Conservation (phyloP, 768 basidiomycete species). For the Coprinopsis sp. region DNA sequence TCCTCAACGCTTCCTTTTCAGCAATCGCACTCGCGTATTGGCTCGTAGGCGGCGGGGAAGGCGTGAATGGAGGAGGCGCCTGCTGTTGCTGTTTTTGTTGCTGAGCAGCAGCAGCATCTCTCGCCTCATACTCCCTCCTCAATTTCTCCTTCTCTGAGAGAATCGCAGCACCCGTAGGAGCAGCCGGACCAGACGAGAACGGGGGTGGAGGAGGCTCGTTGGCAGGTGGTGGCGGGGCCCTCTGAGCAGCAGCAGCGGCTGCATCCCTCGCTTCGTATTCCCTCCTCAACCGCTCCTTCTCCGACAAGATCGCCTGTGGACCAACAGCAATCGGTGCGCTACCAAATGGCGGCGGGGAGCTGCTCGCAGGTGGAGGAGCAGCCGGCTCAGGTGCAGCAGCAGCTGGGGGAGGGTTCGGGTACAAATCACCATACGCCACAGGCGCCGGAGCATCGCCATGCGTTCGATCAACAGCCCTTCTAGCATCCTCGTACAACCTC, state of each 20-base stretch:
- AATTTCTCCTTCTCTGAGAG: slow-evolving; percentile 68
- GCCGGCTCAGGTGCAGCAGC: slow-evolving; percentile 17
- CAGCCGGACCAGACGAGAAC: slow-evolving; percentile 11
- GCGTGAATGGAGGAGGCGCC: slow-evolving; percentile 21
- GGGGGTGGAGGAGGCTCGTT: slow-evolving; percentile 5
- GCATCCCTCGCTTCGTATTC: slow-evolving; percentile 67
- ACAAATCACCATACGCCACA: background rate
- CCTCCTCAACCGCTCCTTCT: slow-evolving; percentile 67
- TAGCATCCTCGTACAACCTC: slow-evolving; percentile 64
- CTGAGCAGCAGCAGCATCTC: slow-evolving; percentile 53
- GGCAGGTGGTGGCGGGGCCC: slow-evolving; percentile 7
- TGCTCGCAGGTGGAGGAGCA: slow-evolving; percentile 21
- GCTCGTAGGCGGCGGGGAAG: slow-evolving; percentile 18
- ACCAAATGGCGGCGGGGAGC: slow-evolving; percentile 51
- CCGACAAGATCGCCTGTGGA: slow-evolving; percentile 40
- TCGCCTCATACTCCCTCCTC: slow-evolving; percentile 58
- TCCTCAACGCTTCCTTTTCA: slow-evolving; percentile 55
- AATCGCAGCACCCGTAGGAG: slow-evolving; percentile 28
- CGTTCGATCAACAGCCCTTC: slow-evolving; percentile 60
- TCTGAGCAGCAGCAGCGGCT: slow-evolving; percentile 34
- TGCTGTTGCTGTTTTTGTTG: slow-evolving; percentile 13
- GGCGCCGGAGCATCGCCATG: slow-evolving; percentile 34
- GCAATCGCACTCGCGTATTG: slow-evolving; percentile 29
- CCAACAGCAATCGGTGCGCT: slow-evolving; percentile 31
- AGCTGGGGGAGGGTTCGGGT: background rate